phyloP scores from a whole-genome alignment of 768 basidiomycete species.

The Atractiella rhizophila region DNA sequence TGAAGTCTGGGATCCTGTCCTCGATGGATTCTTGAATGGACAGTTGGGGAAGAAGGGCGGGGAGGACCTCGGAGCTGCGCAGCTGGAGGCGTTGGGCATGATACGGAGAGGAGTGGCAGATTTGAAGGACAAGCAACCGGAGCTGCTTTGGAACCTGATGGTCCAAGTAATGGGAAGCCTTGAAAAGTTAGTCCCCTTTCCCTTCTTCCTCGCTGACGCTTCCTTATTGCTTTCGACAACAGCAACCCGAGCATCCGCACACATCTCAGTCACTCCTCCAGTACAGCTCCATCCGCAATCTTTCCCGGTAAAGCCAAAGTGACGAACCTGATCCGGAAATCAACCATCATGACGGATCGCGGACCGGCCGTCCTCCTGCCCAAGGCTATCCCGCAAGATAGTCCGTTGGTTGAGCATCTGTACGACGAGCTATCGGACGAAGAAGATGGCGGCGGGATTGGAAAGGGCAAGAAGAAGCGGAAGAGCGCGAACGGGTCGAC shows the following conservation, averaged over 20 bases:
- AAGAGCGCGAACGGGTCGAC: not conserved
- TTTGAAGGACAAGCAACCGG: conserved; percentile 54
- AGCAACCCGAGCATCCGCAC: conserved; percentile 57
- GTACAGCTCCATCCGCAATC: conserved; percentile 36
- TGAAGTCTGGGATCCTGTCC: not conserved
- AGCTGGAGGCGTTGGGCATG: conserved; percentile 71
- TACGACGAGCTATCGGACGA: conserved; percentile 5
- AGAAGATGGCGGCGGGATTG: conserved; percentile 9
- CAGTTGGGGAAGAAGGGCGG: not conserved
- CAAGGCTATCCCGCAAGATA: conserved; percentile 15
- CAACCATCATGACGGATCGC: conserved; percentile 60
- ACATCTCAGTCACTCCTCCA: conserved; percentile 60
- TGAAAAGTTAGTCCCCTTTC: conserved; percentile 43
- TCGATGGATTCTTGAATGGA: not conserved
- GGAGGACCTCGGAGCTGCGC: conserved; percentile 31
- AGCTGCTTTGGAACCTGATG: conserved; percentile 61
- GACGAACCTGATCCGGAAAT: conserved; percentile 19
- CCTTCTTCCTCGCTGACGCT: conserved; percentile 2
- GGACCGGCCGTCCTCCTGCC: conserved; percentile 50
- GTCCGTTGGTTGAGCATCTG: conserved; percentile 13
- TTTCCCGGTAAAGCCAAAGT: no score
- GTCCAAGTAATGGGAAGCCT: conserved; percentile 73
- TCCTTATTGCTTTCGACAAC: conserved; percentile 2
- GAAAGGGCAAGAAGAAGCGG: not conserved
- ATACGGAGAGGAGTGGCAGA: conserved; percentile 71